Conservation (phyloP, 495 filamentous ascomycete genomes). For the Podospora australis region DNA sequence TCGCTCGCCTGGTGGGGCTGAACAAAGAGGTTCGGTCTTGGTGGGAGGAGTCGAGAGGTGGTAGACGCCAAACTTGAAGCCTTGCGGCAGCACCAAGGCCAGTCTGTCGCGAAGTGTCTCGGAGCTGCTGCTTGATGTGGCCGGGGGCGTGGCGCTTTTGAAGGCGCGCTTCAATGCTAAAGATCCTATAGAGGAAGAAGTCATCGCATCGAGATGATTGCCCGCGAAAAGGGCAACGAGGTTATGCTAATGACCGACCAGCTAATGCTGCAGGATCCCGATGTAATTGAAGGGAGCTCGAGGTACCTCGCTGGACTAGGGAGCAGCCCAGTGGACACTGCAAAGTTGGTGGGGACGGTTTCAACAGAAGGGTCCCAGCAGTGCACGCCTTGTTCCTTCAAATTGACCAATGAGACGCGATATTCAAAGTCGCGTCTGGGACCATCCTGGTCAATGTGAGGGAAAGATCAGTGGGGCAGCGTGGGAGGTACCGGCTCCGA, state of each 20-base stretch:
- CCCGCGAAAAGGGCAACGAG: too few relatives aligned
- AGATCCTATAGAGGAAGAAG: constrained; percentile 15
- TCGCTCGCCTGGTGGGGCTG: constrained; percentile 62
- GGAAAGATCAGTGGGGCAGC: neutral
- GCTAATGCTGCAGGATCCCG: too few relatives aligned
- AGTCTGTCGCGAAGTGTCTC: constrained; percentile 44
- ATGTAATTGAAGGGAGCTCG: too few relatives aligned
- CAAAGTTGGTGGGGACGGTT: too few relatives aligned
- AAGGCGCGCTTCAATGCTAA: constrained; percentile 1
- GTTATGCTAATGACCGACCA: neutral
- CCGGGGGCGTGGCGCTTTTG: constrained; percentile 7
- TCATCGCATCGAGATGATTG: too few relatives aligned
- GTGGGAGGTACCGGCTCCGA: neutral
- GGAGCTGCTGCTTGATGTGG: neutral
- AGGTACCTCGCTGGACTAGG: too few relatives aligned
- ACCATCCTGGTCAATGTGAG: neutral
- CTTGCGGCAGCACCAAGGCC: constrained; percentile 63
- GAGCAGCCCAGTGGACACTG: too few relatives aligned
- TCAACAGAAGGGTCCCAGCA: too few relatives aligned
- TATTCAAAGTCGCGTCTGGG: neutral
- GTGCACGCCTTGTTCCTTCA: too few relatives aligned
- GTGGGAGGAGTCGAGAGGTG: constrained; percentile 84
- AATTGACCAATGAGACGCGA: neutral
- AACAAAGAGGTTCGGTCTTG: constrained; percentile 64
- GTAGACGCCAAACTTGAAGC: constrained; percentile 64